A percentile compares a stretch with the other conserved stretches of the same genome.
These are phyloP conservation scores for Pyrenochaeta sp. DNA, from an alignment of 2,329 filamentous ascomycete genomes.

Conservation along the genomic window DNA sequence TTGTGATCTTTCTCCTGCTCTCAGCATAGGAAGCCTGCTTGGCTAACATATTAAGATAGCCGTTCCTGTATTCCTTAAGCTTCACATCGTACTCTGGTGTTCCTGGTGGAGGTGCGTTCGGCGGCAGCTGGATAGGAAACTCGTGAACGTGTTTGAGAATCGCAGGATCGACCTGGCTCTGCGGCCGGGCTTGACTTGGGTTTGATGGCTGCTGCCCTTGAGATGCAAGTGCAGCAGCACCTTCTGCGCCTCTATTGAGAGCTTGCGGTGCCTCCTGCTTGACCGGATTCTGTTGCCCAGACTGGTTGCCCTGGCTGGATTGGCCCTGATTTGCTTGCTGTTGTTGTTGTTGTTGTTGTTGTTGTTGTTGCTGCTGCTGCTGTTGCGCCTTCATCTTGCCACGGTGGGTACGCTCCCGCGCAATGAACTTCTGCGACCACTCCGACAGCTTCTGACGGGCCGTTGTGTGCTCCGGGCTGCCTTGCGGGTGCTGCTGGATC, in stretches of 20 bases:
- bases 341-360: slow-evolving; percentile 35
- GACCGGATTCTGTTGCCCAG: slow-evolving; percentile 38
- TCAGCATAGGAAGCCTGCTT: slow-evolving; percentile 41
- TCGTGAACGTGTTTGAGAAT: slow-evolving; percentile 50
- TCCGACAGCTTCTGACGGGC: slow-evolving; percentile 62
- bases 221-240: slow-evolving; percentile 6
- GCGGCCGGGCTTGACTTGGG: slow-evolving; percentile 16
- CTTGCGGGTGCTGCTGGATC: slow-evolving; percentile 58
- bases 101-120: slow-evolving; percentile 34
- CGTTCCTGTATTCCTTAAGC: slow-evolving; percentile 46
- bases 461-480: slow-evolving; percentile 59
- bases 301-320: slow-evolving; percentile 33
- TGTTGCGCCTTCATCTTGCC: slow-evolving; percentile 46
- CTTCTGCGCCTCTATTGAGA: slow-evolving; percentile 11
- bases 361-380: slow-evolving; percentile 6
- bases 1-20: slow-evolving; percentile 35
- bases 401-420: slow-evolving; percentile 54
- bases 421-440: slow-evolving; percentile 62
- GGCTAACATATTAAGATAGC: slow-evolving; percentile 45
- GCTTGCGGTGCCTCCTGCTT: slow-evolving; percentile 29
- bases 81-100: slow-evolving; percentile 48
- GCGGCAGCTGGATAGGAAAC: slow-evolving; percentile 46
- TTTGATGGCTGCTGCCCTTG: slow-evolving; percentile 23
- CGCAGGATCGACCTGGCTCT: slow-evolving; percentile 34
- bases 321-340: slow-evolving; percentile 29